Percentiles rank a stretch among this genome's conserved stretches.
phyloP scores from a whole-genome alignment of 306 rosid genomes.

The Cucumis hystrix region DNA sequence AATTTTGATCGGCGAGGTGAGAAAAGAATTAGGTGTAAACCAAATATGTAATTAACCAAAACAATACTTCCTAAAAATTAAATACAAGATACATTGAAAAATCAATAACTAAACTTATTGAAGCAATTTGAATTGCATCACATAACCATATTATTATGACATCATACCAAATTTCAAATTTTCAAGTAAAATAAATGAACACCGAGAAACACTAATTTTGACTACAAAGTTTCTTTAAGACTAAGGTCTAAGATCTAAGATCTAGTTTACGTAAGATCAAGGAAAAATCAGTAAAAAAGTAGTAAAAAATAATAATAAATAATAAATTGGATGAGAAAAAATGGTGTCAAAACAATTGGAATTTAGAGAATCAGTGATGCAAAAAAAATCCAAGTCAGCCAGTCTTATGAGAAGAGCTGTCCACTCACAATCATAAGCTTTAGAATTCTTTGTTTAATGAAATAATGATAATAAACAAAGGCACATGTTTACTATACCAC shows the following conservation, averaged over 20 bases:
- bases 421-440: slow-evolving; percentile 3
- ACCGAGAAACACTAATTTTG: neutral
- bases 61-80: neutral
- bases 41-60: neutral
- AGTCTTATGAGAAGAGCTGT: neutral
- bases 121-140: neutral
- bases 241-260: neutral
- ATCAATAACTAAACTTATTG: neutral
- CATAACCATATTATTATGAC: neutral
- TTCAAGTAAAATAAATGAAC: neutral
- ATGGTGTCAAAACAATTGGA: neutral
- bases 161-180: neutral
- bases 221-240: neutral
- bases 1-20: neutral
- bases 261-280: neutral
- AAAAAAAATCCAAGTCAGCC: neutral
- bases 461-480: neutral
- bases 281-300: neutral
- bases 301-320: too few relatives aligned
- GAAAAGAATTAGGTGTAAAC: neutral
- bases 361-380: neutral
- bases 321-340: neutral
- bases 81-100: neutral
- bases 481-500: neutral
- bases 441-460: neutral